Evolutionary conservation across 2,329 filamentous ascomycete genomes (phyloP).

Genomic region (Achaetomium macrosporum): DNA sequence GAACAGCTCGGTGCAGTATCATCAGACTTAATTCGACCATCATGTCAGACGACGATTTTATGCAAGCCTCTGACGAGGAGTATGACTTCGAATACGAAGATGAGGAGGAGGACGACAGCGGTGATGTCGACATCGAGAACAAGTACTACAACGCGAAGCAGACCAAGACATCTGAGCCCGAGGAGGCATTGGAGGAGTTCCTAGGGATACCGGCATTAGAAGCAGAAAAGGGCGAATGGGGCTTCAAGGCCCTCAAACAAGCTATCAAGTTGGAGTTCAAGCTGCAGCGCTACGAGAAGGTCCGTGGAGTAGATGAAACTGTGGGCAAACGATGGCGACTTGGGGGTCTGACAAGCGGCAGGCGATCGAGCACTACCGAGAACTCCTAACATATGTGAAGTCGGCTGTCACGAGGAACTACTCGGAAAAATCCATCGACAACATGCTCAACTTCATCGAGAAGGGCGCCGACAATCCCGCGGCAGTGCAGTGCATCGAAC

Average conservation of each 20-base stretch:
- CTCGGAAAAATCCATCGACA: slow-evolving; percentile 98
- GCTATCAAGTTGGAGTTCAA: slow-evolving; percentile 97
- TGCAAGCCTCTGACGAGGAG: slow-evolving; percentile 86
- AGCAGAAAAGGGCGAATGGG: slow-evolving; percentile 93
- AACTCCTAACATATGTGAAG: slow-evolving; percentile 95
- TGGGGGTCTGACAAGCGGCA: slow-evolving; percentile 33
- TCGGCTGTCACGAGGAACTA: slow-evolving; percentile 96
- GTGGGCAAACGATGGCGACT: not conserved
- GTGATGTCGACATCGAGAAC: slow-evolving; percentile 94
- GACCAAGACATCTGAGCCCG: slow-evolving; percentile 78
- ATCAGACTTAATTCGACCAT: slow-evolving; percentile 23
- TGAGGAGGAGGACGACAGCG: slow-evolving; percentile 75
- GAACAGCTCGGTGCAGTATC: not conserved
- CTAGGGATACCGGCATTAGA: slow-evolving; percentile 80
- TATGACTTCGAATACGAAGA: slow-evolving; percentile 99
- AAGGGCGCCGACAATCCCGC: slow-evolving; percentile 71
- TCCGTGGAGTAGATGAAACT: slow-evolving; percentile 30
- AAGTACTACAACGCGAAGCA: slow-evolving; percentile 99
- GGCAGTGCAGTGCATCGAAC: slow-evolving; percentile 78
- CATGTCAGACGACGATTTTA: slow-evolving; percentile 89
- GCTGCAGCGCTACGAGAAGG: slow-evolving; percentile 80
- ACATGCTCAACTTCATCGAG: slow-evolving; percentile 97
- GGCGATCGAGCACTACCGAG: slow-evolving; percentile 87
- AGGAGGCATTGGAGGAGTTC: slow-evolving; percentile 88
- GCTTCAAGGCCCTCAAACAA: slow-evolving; percentile 96